Base-by-base conservation (phyloP, 2,329 filamentous ascomycete genomes). In the Xylariaceae sp. region DNA sequence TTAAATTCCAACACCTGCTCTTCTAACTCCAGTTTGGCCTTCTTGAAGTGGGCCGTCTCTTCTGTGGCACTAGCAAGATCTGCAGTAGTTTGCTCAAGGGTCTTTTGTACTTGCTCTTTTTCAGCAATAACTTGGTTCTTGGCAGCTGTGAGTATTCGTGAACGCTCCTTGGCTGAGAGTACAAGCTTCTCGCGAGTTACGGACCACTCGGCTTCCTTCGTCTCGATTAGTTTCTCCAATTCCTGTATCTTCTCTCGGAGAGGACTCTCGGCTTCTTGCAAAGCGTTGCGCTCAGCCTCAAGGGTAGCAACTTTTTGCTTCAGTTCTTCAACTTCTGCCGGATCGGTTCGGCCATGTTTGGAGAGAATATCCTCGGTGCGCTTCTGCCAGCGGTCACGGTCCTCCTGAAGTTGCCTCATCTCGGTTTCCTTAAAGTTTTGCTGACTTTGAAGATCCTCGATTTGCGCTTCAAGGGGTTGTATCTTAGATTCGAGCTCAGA, bases 351-450 rank as follows among this genome's bases (percentile, higher is more conserved):
- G 67, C 96, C 92, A 71, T 97, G 97, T 72, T 96, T 97, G 66
- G 91, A 92, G 54, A 99, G 83, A 62, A 99, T 97, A 67, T 95
- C 90, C 71, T 97, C 92, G 1, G 92, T 95, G 23, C 94, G 88
- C 78, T 97, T 93, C 75, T 96, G 92, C 90, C 93, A 97, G 59
- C 90, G 85, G 71, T 97, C 93, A 13, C 94, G 88, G 71, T 97
- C 93, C 68, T 94, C 89, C 66, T 95, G 89, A 8, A 97, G 81
- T 64, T 97, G 83, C 69, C 89, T 90, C 70, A 97, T 84, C 71
- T 97, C 93, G 10, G 91, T 91, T 66, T 95, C 88, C 68, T 92
- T 88, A 65, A 88, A 89, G 62, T 88, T 85, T 63, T 90, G 82
- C 62, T 93, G 85, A 60, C 88, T 91, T 71, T 95, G 90, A 11